A percentile compares a stretch with the other conserved stretches of the same genome.
phyloP scores from a whole-genome alignment of 2,329 filamentous ascomycete species.

The Fusarium illudens region DNA sequence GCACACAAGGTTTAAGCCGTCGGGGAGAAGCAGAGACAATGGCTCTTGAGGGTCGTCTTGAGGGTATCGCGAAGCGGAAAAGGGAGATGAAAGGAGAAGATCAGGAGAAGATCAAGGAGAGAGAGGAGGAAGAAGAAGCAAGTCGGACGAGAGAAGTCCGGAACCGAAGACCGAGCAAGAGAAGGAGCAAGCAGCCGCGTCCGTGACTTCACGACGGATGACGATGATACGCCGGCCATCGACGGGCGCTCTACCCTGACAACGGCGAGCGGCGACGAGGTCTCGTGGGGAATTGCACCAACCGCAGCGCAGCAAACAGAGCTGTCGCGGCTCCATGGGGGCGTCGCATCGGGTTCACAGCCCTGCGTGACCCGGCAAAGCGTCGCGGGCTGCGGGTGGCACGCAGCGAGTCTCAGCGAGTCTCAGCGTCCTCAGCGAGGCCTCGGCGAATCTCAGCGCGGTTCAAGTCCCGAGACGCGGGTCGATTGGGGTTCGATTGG shows the following conservation, averaged over 20 bases:
- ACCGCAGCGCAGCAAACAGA: constrained; percentile 19
- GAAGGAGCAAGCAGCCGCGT: constrained; percentile 16
- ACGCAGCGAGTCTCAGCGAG: neutral
- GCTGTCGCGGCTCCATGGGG: constrained; percentile 20
- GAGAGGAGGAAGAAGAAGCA: constrained; percentile 23
- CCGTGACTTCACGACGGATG: constrained; percentile 35
- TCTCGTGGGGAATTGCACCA: constrained; percentile 32
- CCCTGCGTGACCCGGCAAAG: constrained; percentile 34
- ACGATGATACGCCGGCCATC: constrained; percentile 40
- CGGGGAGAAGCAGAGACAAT: neutral
- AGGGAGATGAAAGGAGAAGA: constrained; percentile 18
- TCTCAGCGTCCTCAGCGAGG: neutral
- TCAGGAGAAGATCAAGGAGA: constrained; percentile 6
- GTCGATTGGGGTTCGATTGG: constrained; percentile 25
- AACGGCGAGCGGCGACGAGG: constrained; percentile 22
- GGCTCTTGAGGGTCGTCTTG: constrained; percentile 25
- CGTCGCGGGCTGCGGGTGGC: neutral
- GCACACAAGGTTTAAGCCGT: constrained; percentile 27
- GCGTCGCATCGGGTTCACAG: constrained; percentile 32
- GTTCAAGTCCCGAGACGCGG: constrained; percentile 23
- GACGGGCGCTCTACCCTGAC: constrained; percentile 27
- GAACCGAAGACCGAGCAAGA: constrained; percentile 26
- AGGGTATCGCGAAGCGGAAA: constrained; percentile 27
- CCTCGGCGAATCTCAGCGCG: constrained; percentile 1
- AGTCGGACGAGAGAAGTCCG: constrained; percentile 25